A percentile compares a stretch with the other conserved stretches of the same genome.
Evolutionary conservation across 345 rosid species (phyloP).

Genomic region (Salix dunnii): DNA sequence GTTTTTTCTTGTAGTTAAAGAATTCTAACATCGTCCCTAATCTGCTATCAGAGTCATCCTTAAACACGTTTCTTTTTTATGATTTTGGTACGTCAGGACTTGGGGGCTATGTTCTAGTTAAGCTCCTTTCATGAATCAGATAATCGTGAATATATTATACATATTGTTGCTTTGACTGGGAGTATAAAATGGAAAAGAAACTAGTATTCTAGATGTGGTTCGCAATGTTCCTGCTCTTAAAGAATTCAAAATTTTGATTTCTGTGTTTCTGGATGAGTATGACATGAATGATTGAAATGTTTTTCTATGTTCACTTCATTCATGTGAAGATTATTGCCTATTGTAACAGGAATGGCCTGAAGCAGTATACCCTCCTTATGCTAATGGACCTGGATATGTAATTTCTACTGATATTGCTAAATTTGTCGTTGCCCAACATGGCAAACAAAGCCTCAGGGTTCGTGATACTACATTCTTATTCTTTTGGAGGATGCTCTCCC

Average conservation of each 20-base stretch:
- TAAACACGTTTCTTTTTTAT: neutral
- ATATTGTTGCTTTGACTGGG: neutral
- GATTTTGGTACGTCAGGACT: neutral
- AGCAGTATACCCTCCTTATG: constrained; percentile 87
- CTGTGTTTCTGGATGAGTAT: neutral
- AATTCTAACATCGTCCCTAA: neutral
- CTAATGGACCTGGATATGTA: constrained; percentile 88
- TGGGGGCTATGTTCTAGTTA: neutral
- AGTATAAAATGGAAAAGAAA: neutral
- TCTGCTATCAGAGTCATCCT: neutral
- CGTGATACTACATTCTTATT: constrained; percentile 20
- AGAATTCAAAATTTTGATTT: neutral
- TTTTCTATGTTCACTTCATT: neutral
- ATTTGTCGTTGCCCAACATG: constrained; percentile 56
- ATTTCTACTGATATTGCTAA: constrained; percentile 72
- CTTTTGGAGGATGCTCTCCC: neutral
- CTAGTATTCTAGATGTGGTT: neutral
- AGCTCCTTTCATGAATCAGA: neutral
- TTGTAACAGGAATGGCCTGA: constrained; percentile 94
- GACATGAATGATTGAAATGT: neutral
- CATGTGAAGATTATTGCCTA: constrained; percentile 11
- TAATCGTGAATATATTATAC: neutral
- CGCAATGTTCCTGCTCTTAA: neutral
- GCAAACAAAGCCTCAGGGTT: constrained; percentile 63
- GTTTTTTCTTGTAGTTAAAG: neutral